phyloP scores from a whole-genome alignment of 1,284 basidiomycete genomes.

The Marasmius sp. region DNA sequence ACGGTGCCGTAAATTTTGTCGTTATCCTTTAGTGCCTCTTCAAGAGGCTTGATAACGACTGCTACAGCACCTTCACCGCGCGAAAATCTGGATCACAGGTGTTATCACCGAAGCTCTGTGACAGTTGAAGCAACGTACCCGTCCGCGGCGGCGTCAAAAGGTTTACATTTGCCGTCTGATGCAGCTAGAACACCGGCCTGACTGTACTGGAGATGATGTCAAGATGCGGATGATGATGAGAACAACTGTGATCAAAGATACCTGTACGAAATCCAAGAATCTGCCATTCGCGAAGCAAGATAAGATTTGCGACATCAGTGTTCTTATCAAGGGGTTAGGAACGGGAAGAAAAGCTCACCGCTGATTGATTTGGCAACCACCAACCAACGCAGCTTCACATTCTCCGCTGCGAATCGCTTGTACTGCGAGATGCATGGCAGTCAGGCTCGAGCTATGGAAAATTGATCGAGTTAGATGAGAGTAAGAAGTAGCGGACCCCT shows the following conservation, averaged over 20 bases:
- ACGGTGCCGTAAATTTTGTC: conserved; percentile 35
- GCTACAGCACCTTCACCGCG: conserved; percentile 32
- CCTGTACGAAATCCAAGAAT: no score
- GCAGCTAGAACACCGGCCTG: conserved; percentile 28
- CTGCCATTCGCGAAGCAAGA: no score
- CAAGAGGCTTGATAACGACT: conserved; percentile 32
- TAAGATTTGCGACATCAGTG: no score
- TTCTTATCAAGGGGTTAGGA: no score
- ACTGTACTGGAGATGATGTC: conserved; percentile 20
- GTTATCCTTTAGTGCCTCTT: conserved; percentile 27
- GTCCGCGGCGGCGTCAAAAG: conserved; percentile 34
- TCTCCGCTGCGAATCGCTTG: conserved; percentile 31
- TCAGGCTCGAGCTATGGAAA: conserved; percentile 28
- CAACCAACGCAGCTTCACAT: conserved; percentile 35
- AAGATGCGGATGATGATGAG: no score
- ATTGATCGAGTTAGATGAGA: no score
- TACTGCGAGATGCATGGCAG: conserved; percentile 35
- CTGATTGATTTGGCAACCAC: conserved; percentile 32
- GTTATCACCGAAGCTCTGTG: not conserved
- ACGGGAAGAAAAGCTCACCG: conserved; percentile 28
- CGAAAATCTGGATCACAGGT: conserved; percentile 23
- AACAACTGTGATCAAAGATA: no score
- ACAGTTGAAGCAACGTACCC: conserved; percentile 25
- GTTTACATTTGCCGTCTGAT: conserved; percentile 35
- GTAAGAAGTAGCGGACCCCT: no score